phyloP scores from a whole-genome alignment of 2,329 filamentous ascomycete species.

The Fusarium decemcellulare region DNA sequence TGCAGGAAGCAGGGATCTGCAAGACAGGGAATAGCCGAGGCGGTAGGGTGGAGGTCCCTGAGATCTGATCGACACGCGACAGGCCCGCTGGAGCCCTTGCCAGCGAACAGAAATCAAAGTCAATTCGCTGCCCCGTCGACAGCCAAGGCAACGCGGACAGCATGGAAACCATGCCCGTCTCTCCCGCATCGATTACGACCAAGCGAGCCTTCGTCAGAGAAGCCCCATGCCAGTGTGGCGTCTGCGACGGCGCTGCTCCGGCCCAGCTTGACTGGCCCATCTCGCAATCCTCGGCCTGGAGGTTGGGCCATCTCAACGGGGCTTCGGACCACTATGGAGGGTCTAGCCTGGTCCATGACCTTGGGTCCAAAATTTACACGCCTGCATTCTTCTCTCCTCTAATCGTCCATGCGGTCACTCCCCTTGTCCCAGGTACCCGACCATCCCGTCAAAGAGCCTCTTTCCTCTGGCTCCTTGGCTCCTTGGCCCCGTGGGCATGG shows the following conservation, averaged over 20 bases:
- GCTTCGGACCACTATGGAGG: slow-evolving; percentile 37
- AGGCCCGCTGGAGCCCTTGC: slow-evolving; percentile 36
- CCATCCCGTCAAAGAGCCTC: slow-evolving; percentile 8
- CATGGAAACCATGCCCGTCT: slow-evolving; percentile 1
- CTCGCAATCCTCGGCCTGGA: slow-evolving; percentile 8
- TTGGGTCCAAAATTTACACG: slow-evolving; percentile 19
- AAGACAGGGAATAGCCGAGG: slow-evolving; percentile 42
- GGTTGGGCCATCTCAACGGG: slow-evolving; percentile 34
- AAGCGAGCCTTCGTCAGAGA: slow-evolving; percentile 7
- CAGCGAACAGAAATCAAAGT: slow-evolving; percentile 35
- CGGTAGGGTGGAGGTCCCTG: slow-evolving; percentile 46
- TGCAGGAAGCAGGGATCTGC: slow-evolving; percentile 38
- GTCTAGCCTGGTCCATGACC: slow-evolving; percentile 41
- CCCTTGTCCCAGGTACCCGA: slow-evolving; percentile 13
- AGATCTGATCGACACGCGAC: slow-evolving; percentile 49
- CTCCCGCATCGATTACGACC: slow-evolving; percentile 13
- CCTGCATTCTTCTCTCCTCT: slow-evolving; percentile 6
- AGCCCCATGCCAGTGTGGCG: slow-evolving; percentile 34
- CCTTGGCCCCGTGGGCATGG: background rate
- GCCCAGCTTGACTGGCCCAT: slow-evolving; percentile 29
- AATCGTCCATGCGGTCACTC: slow-evolving; percentile 14
- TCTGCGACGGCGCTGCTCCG: slow-evolving; percentile 26
- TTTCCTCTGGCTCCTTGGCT: background rate
- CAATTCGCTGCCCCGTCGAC: slow-evolving; percentile 38
- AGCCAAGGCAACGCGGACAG: slow-evolving; percentile 15